These are phyloP conservation scores for Cardiosporidium cionae DNA, from an alignment of 169 alveolate genomes.

Conservation along the genomic window DNA sequence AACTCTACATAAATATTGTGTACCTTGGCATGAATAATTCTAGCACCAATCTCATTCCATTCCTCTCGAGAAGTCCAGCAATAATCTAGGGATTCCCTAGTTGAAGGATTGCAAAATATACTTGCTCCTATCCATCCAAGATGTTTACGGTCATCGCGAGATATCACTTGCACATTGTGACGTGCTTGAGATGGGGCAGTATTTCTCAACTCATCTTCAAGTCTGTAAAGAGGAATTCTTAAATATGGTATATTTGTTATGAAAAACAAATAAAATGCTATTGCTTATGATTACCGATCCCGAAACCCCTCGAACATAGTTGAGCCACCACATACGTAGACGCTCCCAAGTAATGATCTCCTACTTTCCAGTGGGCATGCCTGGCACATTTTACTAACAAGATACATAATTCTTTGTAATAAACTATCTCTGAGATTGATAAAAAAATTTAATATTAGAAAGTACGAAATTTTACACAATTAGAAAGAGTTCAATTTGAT, in stretches of 20 bases:
- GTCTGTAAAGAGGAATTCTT: neutral
- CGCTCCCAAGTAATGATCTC: neutral
- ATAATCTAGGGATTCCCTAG: conserved; percentile 9
- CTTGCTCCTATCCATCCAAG: conserved; percentile 31
- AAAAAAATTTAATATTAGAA: too few species aligned
- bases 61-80: conserved; percentile 16
- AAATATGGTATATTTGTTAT: neutral
- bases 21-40: conserved; percentile 21
- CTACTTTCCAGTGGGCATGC: neutral
- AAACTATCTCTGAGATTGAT: too few species aligned
- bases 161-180: conserved; percentile 6
- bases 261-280: neutral
- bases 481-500: neutral
- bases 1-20: too few species aligned
- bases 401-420: too few species aligned
- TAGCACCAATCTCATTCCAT: conserved; percentile 30
- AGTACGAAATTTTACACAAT: neutral
- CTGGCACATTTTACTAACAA: too few species aligned
- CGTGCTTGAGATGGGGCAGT: conserved; percentile 32
- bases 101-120: conserved; percentile 6
- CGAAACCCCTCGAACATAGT: neutral
- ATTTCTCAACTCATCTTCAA: conserved; percentile 23
- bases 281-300: neutral
- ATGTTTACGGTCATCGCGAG: conserved; percentile 1
- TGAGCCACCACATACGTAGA: neutral